phyloP scores from a whole-genome alignment of 2,329 filamentous ascomycete genomes.

The Penicillium sp. region DNA sequence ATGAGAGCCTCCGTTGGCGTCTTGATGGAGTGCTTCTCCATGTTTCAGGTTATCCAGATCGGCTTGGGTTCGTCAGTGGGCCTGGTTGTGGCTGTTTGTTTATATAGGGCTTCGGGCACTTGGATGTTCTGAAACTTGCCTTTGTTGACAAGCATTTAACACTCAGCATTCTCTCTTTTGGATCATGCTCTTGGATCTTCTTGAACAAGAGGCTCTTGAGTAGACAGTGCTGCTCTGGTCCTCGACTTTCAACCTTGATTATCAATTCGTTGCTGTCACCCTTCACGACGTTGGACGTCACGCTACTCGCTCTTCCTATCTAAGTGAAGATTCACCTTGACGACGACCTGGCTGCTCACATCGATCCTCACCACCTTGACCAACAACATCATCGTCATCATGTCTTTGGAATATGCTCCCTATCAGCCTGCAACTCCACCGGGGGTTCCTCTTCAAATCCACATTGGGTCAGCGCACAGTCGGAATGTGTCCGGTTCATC shows the following conservation, averaged over 20 bases:
- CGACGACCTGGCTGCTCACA: background rate
- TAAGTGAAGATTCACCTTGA: background rate
- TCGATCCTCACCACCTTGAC: background rate
- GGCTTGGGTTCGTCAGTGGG: conserved; percentile 30
- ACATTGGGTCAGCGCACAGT: conserved; percentile 52
- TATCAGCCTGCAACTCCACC: conserved; percentile 53
- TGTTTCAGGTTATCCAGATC: conserved; percentile 47
- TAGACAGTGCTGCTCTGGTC: conserved; percentile 27
- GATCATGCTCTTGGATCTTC: conserved; percentile 30
- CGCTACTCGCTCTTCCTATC: conserved; percentile 1
- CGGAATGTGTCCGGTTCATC: conserved; percentile 69
- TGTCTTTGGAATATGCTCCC: conserved; percentile 48
- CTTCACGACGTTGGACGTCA: background rate
- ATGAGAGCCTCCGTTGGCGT: conserved; percentile 35
- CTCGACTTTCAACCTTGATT: conserved; percentile 17
- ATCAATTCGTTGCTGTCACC: conserved; percentile 23
- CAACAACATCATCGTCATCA: conserved; percentile 29
- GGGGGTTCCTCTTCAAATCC: conserved; percentile 39
- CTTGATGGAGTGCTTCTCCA: conserved; percentile 39
- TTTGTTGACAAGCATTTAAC: conserved; percentile 44
- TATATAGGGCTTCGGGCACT: conserved; percentile 26
- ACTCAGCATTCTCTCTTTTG: conserved; percentile 39
- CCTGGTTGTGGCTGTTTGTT: conserved; percentile 27
- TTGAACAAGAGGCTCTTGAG: conserved; percentile 19
- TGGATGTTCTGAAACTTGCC: conserved; percentile 23